A percentile compares a stretch with the other conserved stretches of the same genome.
Conservation (phyloP, 1,139 yeast genomes). For the Blastobotrys raffinosifermentans region DNA sequence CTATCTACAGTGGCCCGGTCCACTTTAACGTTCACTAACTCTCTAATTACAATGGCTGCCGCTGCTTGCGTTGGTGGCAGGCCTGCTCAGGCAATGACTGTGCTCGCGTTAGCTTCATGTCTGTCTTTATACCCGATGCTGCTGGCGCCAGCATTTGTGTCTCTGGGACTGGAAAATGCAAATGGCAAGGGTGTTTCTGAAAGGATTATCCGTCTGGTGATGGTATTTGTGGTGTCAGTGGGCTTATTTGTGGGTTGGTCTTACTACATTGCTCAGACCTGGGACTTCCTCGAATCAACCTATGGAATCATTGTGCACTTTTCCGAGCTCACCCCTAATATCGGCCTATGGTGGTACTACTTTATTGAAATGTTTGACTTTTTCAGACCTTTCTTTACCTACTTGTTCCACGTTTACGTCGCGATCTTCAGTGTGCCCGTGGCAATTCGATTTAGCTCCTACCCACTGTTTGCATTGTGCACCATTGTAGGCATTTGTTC, state of each 20-base stretch:
- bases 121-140: slow-evolving; percentile 57
- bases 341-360: slow-evolving; percentile 98
- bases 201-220: slow-evolving; percentile 15
- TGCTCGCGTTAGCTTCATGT: slow-evolving; percentile 60
- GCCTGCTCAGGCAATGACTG: slow-evolving; percentile 42
- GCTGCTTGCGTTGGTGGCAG: slow-evolving; percentile 42
- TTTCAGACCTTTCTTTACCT: slow-evolving; percentile 75
- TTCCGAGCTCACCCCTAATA: slow-evolving; percentile 69
- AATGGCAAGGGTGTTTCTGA: neutral
- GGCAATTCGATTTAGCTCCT: slow-evolving; percentile 52
- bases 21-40: slow-evolving; percentile 54
- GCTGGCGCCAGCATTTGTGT: slow-evolving; percentile 22
- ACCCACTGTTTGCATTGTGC: slow-evolving; percentile 61
- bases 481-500: slow-evolving; percentile 60
- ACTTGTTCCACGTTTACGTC: slow-evolving; percentile 77
- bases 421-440: slow-evolving; percentile 66
- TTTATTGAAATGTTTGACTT: slow-evolving; percentile 92
- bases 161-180: slow-evolving; percentile 4
- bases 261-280: slow-evolving; percentile 40
- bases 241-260: slow-evolving; percentile 39
- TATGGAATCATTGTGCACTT: slow-evolving; percentile 58
- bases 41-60: slow-evolving; percentile 49
- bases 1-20: slow-evolving; percentile 67
- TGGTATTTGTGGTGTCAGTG: slow-evolving; percentile 18
- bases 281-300: slow-evolving; percentile 54